Conservation (phyloP, 2,329 filamentous ascomycete genomes). For the Colletotrichum sublineola region DNA sequence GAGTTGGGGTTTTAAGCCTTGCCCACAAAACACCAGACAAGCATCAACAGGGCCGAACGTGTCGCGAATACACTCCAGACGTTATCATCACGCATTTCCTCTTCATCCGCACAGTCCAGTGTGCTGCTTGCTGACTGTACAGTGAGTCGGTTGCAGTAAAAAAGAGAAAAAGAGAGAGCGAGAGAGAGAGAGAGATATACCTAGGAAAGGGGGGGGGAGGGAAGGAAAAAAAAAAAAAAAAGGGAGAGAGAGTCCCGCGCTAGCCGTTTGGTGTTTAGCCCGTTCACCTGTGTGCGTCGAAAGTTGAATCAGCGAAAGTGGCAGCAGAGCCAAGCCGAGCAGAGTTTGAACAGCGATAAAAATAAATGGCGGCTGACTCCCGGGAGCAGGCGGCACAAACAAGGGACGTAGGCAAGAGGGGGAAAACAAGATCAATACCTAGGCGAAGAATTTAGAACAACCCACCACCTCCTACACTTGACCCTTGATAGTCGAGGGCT, state of each 20-base stretch:
- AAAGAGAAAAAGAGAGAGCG: no score
- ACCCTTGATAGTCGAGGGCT: no score
- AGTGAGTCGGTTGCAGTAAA: no score
- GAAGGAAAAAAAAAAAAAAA: no score
- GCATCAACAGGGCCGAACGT: slow-evolving; percentile 12
- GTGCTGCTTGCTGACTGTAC: neutral
- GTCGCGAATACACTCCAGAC: neutral
- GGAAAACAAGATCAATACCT: neutral
- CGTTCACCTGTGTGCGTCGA: neutral
- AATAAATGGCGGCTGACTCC: neutral
- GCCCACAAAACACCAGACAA: slow-evolving; percentile 36
- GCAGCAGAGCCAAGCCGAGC: neutral
- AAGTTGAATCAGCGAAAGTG: neutral
- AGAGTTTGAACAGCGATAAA: neutral
- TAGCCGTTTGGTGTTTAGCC: neutral
- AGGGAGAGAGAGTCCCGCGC: neutral
- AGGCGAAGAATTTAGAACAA: no score
- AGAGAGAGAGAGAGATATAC: no score
- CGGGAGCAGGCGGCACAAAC: neutral
- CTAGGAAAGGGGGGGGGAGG: no score
- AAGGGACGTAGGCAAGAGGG: neutral
- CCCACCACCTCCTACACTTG: no score
- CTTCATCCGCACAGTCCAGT: neutral
- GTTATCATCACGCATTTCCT: neutral
- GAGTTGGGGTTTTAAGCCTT: slow-evolving; percentile 35